These are phyloP conservation scores for Priceomyces melissophilus DNA, from an alignment of 805 yeast species.

Conservation along the genomic window DNA sequence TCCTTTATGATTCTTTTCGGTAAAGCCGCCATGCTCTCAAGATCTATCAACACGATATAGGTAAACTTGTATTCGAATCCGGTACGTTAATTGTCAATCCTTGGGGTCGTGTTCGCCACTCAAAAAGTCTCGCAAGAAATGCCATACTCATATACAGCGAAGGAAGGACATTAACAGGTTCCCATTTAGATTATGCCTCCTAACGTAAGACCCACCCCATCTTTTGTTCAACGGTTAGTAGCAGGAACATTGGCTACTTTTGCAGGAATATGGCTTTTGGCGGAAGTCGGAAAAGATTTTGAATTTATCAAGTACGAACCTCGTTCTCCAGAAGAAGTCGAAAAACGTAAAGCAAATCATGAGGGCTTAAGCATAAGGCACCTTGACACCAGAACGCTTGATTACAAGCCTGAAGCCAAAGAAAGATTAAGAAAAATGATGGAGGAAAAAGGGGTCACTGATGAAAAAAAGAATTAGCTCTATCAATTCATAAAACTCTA, in stretches of 20 bases:
- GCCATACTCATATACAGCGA: no score
- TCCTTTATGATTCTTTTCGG: constrained; percentile 96
- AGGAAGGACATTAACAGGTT: no score
- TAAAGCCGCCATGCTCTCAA: constrained; percentile 48
- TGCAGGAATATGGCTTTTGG: constrained; percentile 31
- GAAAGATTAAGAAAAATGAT: constrained; percentile 23
- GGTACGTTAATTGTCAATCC: no score
- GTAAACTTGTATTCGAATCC: no score
- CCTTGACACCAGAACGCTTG: constrained; percentile 35
- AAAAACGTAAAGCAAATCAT: constrained; percentile 31
- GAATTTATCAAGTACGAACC: constrained; percentile 39
- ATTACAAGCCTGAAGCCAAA: constrained; percentile 43
- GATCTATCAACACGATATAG: background rate
- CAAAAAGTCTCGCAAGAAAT: no score
- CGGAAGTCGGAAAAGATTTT: constrained; percentile 36
- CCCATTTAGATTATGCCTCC: constrained; percentile 1
- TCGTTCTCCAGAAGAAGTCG: constrained; percentile 36
- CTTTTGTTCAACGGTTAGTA: constrained; percentile 28
- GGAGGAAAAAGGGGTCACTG: constrained; percentile 14
- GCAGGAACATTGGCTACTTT: constrained; percentile 35
- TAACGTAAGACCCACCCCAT: constrained; percentile 27
- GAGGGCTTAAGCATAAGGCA: constrained; percentile 26
- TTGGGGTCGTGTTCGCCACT: no score
- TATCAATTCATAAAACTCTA: no score
- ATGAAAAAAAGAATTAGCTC: no score